Evolutionary conservation across 2,329 filamentous ascomycete genomes (phyloP).

Genomic region (Phoma sp.): DNA sequence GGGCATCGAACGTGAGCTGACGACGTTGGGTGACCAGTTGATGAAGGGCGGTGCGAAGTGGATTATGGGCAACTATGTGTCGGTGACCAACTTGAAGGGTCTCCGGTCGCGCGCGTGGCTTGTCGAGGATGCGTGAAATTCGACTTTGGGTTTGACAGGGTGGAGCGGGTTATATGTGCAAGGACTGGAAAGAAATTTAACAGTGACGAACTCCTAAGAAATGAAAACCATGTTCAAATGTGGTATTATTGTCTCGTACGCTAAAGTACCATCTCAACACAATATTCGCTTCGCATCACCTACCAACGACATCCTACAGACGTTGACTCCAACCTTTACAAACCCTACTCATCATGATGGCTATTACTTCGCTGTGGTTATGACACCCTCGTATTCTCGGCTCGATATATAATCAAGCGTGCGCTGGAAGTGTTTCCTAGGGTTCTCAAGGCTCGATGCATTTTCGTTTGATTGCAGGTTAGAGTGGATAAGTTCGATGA

Average conservation of each 20-base stretch:
- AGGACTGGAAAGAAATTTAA: neutral
- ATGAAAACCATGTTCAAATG: neutral
- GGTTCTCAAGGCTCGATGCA: constrained; percentile 82
- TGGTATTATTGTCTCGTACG: constrained; percentile 1
- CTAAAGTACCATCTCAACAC: neutral
- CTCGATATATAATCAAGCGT: constrained; percentile 93
- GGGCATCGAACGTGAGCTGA: constrained; percentile 8
- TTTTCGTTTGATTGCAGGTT: constrained; percentile 89
- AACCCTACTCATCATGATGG: neutral
- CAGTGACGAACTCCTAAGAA: neutral
- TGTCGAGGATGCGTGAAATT: neutral
- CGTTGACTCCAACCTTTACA: neutral
- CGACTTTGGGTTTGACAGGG: neutral
- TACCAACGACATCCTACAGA: constrained; percentile 1
- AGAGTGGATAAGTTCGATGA: constrained; percentile 97
- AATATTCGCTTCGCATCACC: neutral
- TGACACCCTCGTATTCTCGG: constrained; percentile 90
- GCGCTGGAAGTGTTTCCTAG: constrained; percentile 91
- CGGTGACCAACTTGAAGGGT: neutral
- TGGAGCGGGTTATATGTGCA: neutral
- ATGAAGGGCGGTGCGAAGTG: constrained; percentile 2
- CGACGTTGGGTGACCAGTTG: neutral
- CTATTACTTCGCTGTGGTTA: constrained; percentile 67
- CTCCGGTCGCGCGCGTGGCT: neutral
- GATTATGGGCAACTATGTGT: neutral